Evolutionary conservation across 805 yeast genomes (phyloP).

Genomic region (Komagataella pseudopastoris): DNA sequence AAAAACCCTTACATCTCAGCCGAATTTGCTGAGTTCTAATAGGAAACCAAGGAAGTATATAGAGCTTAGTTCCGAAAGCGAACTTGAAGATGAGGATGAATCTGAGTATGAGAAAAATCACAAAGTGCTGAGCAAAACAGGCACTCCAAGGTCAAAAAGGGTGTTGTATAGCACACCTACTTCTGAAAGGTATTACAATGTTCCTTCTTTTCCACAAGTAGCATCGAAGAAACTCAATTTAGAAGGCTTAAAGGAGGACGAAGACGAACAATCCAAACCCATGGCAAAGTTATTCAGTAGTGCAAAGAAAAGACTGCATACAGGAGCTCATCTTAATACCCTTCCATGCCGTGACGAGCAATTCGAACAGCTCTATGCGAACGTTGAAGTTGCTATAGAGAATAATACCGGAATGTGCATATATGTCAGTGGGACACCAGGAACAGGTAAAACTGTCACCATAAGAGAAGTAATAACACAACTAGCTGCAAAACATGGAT

Average conservation of each 20-base stretch:
- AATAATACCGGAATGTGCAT: constrained; percentile 70
- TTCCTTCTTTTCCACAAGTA: not conserved
- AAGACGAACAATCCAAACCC: constrained; percentile 3
- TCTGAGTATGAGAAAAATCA: not conserved
- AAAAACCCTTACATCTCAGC: constrained; percentile 4
- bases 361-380: constrained; percentile 53
- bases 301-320: constrained; percentile 25
- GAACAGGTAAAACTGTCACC: constrained; percentile 94
- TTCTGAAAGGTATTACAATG: not conserved
- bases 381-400: constrained; percentile 58
- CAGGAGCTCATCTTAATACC: constrained; percentile 26
- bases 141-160: not conserved
- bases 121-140: not conserved
- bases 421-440: constrained; percentile 94
- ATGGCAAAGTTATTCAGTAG: constrained; percentile 15
- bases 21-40: not conserved
- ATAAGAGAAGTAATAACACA: constrained; percentile 75
- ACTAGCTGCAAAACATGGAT: constrained; percentile 22
- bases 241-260: constrained; percentile 7
- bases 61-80: not conserved
- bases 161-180: not conserved
- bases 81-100: not conserved
- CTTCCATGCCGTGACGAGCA: constrained; percentile 85
- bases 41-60: not conserved
- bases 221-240: not conserved